Base-by-base conservation (phyloP, 1,284 basidiomycete species). In the Ustilago shanxiensis region DNA sequence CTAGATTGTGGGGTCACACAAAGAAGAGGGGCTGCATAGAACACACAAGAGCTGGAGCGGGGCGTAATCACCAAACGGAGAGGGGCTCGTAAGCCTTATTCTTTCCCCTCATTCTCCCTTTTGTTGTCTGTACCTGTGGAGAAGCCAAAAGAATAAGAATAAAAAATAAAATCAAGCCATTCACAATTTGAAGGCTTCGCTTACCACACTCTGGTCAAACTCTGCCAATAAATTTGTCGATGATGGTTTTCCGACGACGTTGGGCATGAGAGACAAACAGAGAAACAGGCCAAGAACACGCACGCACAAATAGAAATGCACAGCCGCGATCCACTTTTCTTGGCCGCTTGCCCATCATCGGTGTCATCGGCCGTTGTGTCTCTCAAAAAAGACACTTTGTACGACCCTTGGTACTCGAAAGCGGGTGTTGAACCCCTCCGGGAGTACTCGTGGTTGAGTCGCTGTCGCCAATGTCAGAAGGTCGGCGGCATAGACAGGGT, bases 181-280 rank as follows among this genome's bases (percentile, higher is more conserved):
- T n/a, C n/a, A 37, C 26, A 9, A n/a, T 22, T 22, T 37, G 8
- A 3, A 16, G 35, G 14, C 35, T 37, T 50, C 29, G 45, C 47
- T 60, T 44, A 52, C 41, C 41, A 44, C 11, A 49, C 35, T 37
- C 35, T 37, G 9, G 35, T 37, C 35, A 37, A 37, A 37, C 35
- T 37, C 3, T 33, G 11, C 18, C 20, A 28, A 24, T 37, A 33
- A 7, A 28, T 8, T 16, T 2, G 22, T 53, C 29, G 61, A 63
- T 41, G 45, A 35, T 63, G 60, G 60, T 20, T 47, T 26, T 47
- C 44, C 47, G 47, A 49, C 47, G 24, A 49, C 47, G 24, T 7
- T 9, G 26, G n/a, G n/a, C n/a, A n/a, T n/a, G n/a, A n/a, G n/a
- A n/a, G n/a, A n/a, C n/a, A n/a, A n/a, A n/a, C n/a, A n/a, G 41